A percentile compares a stretch with the other conserved stretches of the same genome.
phyloP scores from a whole-genome alignment of 805 yeast species.

The Zygotorulaspora sp. region DNA sequence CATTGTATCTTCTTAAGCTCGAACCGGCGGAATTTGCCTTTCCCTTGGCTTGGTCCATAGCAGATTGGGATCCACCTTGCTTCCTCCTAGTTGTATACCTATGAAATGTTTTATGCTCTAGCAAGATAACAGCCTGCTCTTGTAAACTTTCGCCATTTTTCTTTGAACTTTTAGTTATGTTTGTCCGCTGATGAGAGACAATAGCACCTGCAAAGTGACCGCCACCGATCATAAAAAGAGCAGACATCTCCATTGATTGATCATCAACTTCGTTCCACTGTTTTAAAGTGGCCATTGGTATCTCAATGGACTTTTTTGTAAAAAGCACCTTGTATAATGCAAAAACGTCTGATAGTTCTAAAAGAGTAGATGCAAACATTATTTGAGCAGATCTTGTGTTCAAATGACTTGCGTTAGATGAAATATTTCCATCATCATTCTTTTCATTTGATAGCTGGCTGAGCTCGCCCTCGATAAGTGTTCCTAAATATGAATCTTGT shows the following conservation, averaged over 20 bases:
- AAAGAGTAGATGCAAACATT: slow-evolving; percentile 46
- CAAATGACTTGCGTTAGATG: slow-evolving; percentile 45
- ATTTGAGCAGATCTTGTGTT: slow-evolving; percentile 70
- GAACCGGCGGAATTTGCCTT: slow-evolving; percentile 97
- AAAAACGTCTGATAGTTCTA: slow-evolving; percentile 47
- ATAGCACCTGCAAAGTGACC: slow-evolving; percentile 98
- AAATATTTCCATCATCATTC: slow-evolving; percentile 23
- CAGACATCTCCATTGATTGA: slow-evolving; percentile 46
- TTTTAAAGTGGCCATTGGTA: slow-evolving; percentile 49
- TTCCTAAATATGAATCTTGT: slow-evolving; percentile 23
- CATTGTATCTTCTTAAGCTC: slow-evolving; percentile 81
- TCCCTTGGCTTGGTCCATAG: slow-evolving; percentile 87
- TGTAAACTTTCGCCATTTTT: slow-evolving; percentile 45
- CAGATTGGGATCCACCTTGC: slow-evolving; percentile 96
- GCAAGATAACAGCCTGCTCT: slow-evolving; percentile 58
- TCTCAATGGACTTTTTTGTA: slow-evolving; percentile 37
- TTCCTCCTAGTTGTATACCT: slow-evolving; percentile 93
- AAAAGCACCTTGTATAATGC: slow-evolving; percentile 68
- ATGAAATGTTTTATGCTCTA: slow-evolving; percentile 83
- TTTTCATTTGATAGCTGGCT: slow-evolving; percentile 19
- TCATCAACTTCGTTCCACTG: slow-evolving; percentile 34
- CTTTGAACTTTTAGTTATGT: slow-evolving; percentile 52
- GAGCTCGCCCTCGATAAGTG: slow-evolving; percentile 26
- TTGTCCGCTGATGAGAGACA: slow-evolving; percentile 61
- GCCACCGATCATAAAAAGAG: slow-evolving; percentile 90